Base-by-base conservation (phyloP, 148 eudicot species). In the Heliamphora exappendiculata region DNA sequence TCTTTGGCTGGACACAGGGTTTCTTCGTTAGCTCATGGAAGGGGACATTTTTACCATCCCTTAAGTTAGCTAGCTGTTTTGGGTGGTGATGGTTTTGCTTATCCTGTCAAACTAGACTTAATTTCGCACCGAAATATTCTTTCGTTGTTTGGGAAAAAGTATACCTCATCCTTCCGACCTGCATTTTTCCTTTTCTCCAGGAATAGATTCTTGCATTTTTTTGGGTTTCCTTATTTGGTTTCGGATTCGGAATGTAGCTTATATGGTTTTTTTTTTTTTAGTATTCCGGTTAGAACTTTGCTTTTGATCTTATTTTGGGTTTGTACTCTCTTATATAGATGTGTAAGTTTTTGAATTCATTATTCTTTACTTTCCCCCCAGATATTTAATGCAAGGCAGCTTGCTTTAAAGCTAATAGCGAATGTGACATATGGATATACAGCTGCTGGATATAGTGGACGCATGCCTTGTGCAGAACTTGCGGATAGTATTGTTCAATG, bases 401-500 rank as follows among this genome's bases (percentile, higher is more conserved):
- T 95, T 84, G 97, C 98, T 66, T 76, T 95, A 78, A 95, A 95
- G 84, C 86, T 95, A 76, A 95, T 95, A 85, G 90, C 94, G 49
- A 95, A 95, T 85, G 98, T 95, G 67, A 95, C 96, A 51, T 92
- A 95, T 78, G 98, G 98, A 58, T 95, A 95, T 76, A 91, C 97
- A 72, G 98, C 98, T 82, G 98, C 97, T 77, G 98, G 97, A 77
- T 95, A 89, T 82, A 92, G 98, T 79, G 98, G 98, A 66, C 97
- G 97, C 68, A 95, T 95, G 98, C 98, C 98, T 68, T 95, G 97
- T 84, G 97, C 98, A 84, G 98, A 92, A 84, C 85, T 95, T 63
- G 98, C 97, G 13, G 98, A 95, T 83, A 95, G 97, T 81, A 95
- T 95, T 60, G 98, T 95, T 72, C 99, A 95, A 82, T 95, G 99